Evolutionary conservation across 257 asterid species (phyloP), one percentile per base, ranked within the genome.

Genomic region (Mentha longifolia): DNA sequence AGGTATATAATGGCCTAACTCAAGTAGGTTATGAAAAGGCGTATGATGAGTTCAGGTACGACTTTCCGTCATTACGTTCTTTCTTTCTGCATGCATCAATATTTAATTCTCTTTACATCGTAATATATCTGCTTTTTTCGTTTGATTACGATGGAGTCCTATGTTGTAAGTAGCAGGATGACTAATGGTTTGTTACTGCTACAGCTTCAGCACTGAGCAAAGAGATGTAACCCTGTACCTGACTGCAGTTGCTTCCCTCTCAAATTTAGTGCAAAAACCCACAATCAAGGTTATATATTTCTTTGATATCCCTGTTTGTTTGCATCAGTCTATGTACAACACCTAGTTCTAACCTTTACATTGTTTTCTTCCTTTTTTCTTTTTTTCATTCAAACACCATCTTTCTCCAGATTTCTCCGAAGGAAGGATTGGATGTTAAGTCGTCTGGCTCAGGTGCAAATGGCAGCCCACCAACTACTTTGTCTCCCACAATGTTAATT

Each of bases 1-100:
- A 94, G 98, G 98, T 91, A 56, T 86, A 85, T 51, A 89, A 94
- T 86, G 98, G 98, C 76, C 62, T 94, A 95, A 89, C 98, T 74
- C 98, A 89, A 65, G 61, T 85, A 79, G 98, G 98, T 37, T 94
- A 86, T 82, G 97, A 91, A 80, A 87, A 82, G 85, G 90, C 86
- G 75, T 73, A 86, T 64, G 71, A 74, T 58, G 95, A 91, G 76
- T 94, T 86, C 84, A 86, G 98, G 98, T 94, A 84, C 63, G 22
- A 16, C 41, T 19, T 60, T 8, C 41, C 71, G 30, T 78, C 56
- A 51, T 54, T 42, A 43, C 33, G 41, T 61, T 49, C 22, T 56
- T 37, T 11, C 30, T 61, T 39, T 39, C 15, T 25, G 9, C 39
- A 14, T 42, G 55, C 13, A 20, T 63, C 55, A 42, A 58, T 54